Evolutionary conservation across 2,329 filamentous ascomycete genomes (phyloP).

Genomic region (Pyricularia sp.): DNA sequence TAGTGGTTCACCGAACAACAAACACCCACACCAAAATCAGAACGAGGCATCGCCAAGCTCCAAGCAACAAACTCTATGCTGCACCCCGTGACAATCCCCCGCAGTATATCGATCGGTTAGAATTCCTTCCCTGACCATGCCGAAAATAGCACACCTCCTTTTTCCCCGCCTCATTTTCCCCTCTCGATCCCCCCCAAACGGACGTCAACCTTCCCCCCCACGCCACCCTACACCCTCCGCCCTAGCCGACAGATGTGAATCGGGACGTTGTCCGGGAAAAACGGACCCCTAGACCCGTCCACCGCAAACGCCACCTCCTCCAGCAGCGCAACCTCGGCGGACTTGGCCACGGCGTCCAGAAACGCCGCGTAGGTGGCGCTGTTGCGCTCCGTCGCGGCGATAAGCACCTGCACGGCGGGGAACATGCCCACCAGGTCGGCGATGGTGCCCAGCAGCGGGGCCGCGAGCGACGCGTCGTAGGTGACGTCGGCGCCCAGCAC

Average conservation of each 20-base stretch:
- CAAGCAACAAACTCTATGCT: background rate
- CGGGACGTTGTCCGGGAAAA: slow-evolving; percentile 50
- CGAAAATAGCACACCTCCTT: background rate
- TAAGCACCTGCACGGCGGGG: slow-evolving; percentile 47
- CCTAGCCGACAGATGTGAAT: slow-evolving; percentile 41
- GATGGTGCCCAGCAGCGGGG: slow-evolving; percentile 55
- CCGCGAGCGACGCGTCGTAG: slow-evolving; percentile 58
- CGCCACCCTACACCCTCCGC: background rate
- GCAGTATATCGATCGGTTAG: background rate
- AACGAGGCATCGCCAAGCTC: background rate
- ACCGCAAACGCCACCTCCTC: slow-evolving; percentile 35
- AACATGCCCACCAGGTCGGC: slow-evolving; percentile 50
- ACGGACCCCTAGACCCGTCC: slow-evolving; percentile 47
- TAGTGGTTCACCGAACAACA: background rate
- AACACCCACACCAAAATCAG: background rate
- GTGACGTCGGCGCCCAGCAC: slow-evolving; percentile 72
- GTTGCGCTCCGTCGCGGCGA: slow-evolving; percentile 65
- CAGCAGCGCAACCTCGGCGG: slow-evolving; percentile 27
- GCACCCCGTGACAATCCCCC: background rate
- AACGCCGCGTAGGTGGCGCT: slow-evolving; percentile 59
- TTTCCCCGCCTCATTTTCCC: too few species aligned
- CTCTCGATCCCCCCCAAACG: too few species aligned
- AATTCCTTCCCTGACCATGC: background rate
- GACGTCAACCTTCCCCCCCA: background rate
- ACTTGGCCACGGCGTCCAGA: slow-evolving; percentile 44